Evolutionary conservation across 2,329 filamentous ascomycete genomes (phyloP).

Genomic region (Pestalotiopsis sp.): DNA sequence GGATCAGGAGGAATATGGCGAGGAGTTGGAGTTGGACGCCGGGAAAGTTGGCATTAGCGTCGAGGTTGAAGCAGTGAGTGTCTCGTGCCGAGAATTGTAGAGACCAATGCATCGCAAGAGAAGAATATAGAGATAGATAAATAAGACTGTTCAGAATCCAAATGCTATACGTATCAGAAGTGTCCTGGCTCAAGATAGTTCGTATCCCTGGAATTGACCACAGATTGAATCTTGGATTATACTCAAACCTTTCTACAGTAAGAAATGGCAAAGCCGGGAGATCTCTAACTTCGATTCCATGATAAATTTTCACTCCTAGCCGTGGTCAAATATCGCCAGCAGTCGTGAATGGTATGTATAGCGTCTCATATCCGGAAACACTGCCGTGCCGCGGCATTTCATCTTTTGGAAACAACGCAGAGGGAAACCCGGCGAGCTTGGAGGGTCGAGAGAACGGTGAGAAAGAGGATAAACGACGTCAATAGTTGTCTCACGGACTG

Average conservation of each 20-base stretch:
- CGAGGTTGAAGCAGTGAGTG: neutral
- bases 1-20: neutral
- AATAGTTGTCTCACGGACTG: neutral
- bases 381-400: too few relatives aligned
- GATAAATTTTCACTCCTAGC: too few relatives aligned
- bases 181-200: too few relatives aligned
- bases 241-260: too few relatives aligned
- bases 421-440: neutral
- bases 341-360: too few relatives aligned
- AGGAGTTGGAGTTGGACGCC: constrained; percentile 5
- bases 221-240: too few relatives aligned
- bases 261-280: too few relatives aligned
- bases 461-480: neutral
- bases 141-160: neutral
- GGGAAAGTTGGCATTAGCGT: neutral
- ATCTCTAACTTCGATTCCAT: too few relatives aligned
- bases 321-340: too few relatives aligned
- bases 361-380: too few relatives aligned
- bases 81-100: neutral
- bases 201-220: too few relatives aligned
- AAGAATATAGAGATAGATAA: neutral
- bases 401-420: neutral
- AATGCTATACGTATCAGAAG: too few relatives aligned
- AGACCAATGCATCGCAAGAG: neutral
- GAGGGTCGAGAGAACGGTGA: neutral